A percentile compares a stretch with the other conserved stretches of the same genome.
These are phyloP conservation scores for Yamadazyma mexicana DNA, from an alignment of 1,139 yeast genomes.

Conservation along the genomic window DNA sequence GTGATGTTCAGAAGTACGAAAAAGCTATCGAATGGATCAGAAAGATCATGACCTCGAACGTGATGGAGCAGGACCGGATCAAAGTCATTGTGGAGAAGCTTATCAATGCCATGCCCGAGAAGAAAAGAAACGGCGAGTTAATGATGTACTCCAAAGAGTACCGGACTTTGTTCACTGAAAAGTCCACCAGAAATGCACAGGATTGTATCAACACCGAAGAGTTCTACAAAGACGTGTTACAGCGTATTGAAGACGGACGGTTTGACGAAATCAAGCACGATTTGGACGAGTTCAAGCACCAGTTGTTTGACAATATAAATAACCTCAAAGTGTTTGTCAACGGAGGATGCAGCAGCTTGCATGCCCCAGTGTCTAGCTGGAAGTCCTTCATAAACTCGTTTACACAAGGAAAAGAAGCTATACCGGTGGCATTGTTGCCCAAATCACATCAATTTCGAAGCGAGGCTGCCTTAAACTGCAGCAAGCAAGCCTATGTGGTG, in stretches of 20 bases:
- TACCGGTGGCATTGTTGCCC: conserved; percentile 39
- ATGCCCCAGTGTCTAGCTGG: conserved; percentile 69
- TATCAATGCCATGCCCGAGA: conserved; percentile 72
- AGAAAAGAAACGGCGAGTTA: conserved; percentile 74
- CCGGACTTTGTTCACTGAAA: conserved; percentile 51
- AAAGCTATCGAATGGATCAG: conserved; percentile 77
- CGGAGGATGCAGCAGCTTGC: conserved; percentile 60
- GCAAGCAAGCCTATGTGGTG: conserved; percentile 59
- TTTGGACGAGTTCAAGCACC: conserved; percentile 55
- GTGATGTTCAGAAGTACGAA: conserved; percentile 60
- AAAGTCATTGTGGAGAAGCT: conserved; percentile 71
- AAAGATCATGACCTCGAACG: conserved; percentile 61
- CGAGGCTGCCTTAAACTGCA: conserved; percentile 53
- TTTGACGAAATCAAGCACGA: conserved; percentile 49
- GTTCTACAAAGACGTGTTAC: conserved; percentile 51
- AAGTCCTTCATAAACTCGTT: conserved; percentile 31
- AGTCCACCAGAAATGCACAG: conserved; percentile 66
- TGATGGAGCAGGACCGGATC: conserved; percentile 73
- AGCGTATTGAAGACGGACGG: conserved; percentile 52
- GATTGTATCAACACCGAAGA: conserved; percentile 67
- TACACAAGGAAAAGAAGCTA: background rate
- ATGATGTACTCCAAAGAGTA: conserved; percentile 67
- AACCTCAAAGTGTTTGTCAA: conserved; percentile 69
- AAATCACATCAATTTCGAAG: conserved; percentile 57
- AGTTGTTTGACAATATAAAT: conserved; percentile 51